phyloP scores from a whole-genome alignment of 2,329 filamentous ascomycete species.

The Aaosphaeria pasadenensis region DNA sequence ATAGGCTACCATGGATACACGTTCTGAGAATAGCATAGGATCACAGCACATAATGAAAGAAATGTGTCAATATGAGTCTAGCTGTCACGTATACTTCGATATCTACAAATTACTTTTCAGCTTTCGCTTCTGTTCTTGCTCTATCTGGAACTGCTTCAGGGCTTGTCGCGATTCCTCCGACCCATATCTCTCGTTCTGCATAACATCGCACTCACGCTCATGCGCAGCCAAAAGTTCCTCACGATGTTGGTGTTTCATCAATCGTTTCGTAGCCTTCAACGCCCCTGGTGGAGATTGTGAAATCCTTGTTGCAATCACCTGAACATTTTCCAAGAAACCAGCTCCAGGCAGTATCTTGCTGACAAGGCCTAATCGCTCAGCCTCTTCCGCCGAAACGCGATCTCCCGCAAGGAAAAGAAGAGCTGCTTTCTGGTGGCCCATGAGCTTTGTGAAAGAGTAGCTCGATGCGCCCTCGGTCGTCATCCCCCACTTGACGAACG shows the following conservation, averaged over 20 bases:
- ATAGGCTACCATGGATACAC: background rate
- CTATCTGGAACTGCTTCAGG: background rate
- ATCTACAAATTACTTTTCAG: constrained; percentile 1
- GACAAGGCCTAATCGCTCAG: constrained; percentile 10
- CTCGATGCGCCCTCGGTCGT: constrained; percentile 16
- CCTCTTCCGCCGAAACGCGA: constrained; percentile 12
- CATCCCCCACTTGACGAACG: constrained; percentile 21
- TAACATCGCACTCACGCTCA: constrained; percentile 7
- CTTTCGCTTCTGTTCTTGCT: background rate
- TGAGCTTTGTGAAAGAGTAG: constrained; percentile 13
- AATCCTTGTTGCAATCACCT: constrained; percentile 8
- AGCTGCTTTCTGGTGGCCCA: constrained; percentile 19
- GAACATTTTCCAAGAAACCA: constrained; percentile 9
- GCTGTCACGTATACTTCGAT: no score
- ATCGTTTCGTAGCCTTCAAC: constrained; percentile 10
- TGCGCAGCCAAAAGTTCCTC: constrained; percentile 12
- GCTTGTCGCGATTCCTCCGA: constrained; percentile 4
- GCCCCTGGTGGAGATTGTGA: constrained; percentile 9
- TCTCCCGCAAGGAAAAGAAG: constrained; percentile 15
- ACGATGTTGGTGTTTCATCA: constrained; percentile 13
- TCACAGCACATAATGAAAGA: no score
- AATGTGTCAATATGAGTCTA: no score
- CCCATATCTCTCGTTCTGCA: constrained; percentile 3
- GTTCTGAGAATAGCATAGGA: background rate
- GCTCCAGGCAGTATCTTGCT: constrained; percentile 14